phyloP scores from a whole-genome alignment of 2,329 filamentous ascomycete species.

The Rutstroemia sp. region DNA sequence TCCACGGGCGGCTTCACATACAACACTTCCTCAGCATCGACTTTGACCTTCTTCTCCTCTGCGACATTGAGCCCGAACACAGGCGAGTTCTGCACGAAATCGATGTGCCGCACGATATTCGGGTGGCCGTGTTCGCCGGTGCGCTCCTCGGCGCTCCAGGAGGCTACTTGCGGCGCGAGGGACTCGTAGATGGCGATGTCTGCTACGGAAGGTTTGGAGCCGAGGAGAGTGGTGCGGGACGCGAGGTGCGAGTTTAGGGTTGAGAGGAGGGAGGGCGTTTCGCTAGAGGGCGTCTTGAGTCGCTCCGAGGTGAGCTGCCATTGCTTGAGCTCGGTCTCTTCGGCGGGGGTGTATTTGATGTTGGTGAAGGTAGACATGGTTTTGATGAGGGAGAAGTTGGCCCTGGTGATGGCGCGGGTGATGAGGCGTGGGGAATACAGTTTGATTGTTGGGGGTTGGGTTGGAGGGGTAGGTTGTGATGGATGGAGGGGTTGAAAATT shows the following conservation, averaged over 20 bases:
- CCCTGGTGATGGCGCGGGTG: slow-evolving; percentile 39
- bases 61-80: slow-evolving; percentile 64
- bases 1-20: slow-evolving; percentile 87
- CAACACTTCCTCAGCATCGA: slow-evolving; percentile 73
- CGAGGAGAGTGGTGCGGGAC: slow-evolving; percentile 81
- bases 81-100: slow-evolving; percentile 88
- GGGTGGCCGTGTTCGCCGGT: slow-evolving; percentile 86
- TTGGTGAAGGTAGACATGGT: slow-evolving; percentile 61
- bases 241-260: slow-evolving; percentile 82
- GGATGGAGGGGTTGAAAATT: not conserved
- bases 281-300: slow-evolving; percentile 50
- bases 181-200: slow-evolving; percentile 78
- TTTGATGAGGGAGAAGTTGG: slow-evolving; percentile 47
- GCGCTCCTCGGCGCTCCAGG: slow-evolving; percentile 78
- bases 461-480: slow-evolving; percentile 3
- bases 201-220: slow-evolving; percentile 80
- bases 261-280: slow-evolving; percentile 58
- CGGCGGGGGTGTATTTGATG: slow-evolving; percentile 65
- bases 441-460: slow-evolving; percentile 18
- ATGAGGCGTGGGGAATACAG: slow-evolving; percentile 26
- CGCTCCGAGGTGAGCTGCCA: slow-evolving; percentile 76
- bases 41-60: slow-evolving; percentile 65
- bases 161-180: slow-evolving; percentile 67
- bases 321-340: slow-evolving; percentile 82
- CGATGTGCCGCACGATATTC: slow-evolving; percentile 83